phyloP scores from a whole-genome alignment of 2,329 filamentous ascomycete species.

The Botryotinia convoluta region DNA sequence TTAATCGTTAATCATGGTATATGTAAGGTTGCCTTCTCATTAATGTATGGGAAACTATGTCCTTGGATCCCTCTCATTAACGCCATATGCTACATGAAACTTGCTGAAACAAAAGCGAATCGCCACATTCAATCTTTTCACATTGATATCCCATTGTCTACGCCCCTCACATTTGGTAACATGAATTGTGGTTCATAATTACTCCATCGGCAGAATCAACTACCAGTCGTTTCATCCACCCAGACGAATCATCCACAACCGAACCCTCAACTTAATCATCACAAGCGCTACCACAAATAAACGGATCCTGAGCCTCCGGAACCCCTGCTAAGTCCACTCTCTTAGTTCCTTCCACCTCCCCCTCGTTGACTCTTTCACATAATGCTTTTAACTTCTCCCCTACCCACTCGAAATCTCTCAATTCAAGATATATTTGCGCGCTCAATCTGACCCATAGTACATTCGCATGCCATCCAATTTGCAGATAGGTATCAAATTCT shows the following conservation, averaged over 20 bases:
- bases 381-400: slow-evolving; percentile 46
- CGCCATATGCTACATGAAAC: not conserved
- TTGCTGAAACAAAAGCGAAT: too few relatives aligned
- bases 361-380: slow-evolving; percentile 48
- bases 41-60: rapidly evolving
- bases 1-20: too few relatives aligned
- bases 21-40: not conserved
- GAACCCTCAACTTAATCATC: not conserved
- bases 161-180: too few relatives aligned
- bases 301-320: not conserved
- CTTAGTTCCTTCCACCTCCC: not conserved
- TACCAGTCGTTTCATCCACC: rapidly evolving
- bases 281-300: not conserved
- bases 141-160: not conserved
- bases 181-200: too few relatives aligned
- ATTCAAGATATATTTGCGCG: slow-evolving; percentile 77
- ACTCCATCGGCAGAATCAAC: not conserved
- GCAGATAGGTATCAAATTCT: slow-evolving; percentile 64
- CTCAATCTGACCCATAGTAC: slow-evolving; percentile 71
- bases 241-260: not conserved
- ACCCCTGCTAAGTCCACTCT: not conserved
- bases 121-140: not conserved
- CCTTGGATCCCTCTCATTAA: not conserved
- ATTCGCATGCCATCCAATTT: slow-evolving; percentile 55
- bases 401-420: slow-evolving; percentile 72